Evolutionary conservation across 2,329 filamentous ascomycete genomes (phyloP), one percentile per base, ranked within the genome.

Genomic region (Claviceps maximensis): DNA sequence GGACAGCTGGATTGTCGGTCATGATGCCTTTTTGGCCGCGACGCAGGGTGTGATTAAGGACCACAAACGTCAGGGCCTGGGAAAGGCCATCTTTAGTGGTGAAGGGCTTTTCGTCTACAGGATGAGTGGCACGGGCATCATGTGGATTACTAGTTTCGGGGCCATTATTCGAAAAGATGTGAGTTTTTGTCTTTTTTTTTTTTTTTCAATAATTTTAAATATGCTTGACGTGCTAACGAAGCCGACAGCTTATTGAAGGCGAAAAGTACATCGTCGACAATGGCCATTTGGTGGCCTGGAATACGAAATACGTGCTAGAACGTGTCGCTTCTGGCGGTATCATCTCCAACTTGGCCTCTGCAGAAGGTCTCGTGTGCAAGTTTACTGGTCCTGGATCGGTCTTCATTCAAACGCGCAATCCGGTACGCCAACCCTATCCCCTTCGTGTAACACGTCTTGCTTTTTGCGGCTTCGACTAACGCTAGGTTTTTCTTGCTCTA

Each of bases 141-240:
- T 95, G 42, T 98, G 91, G 88, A 76, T 96, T 47, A 87, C 88
- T 9, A 95, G 88, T 63, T 93, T 98, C 62, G 93, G 93, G 7
- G 93, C 93, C 6, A 95, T 98, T 56, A 88, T 97, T 57, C 79
- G 86, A 62, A 97, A 97, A 71, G 89, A 96, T 66, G 87, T 94
- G 65, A 74, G 54, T 23, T 36, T 10, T 25, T 45, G 5, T 45
- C 23, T 7, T 7, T 10, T 44, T 15, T 23, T 23, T 12, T 44
- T 23, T 21, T 44, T 44, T 25, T 23, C 23, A n/a, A n/a, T n/a
- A n/a, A 17, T n/a, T 41, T 19, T 8, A 15, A 3, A 41, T n/a
- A 41, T 19, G n/a, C 27, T 15, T 13, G 10, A n/a, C 25, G 15
- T 25, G 15, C 49, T 53, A 38, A 53, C 48, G 21, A 15, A 40